These are phyloP conservation scores for Aspergillus saccharolyticus DNA, from an alignment of 495 filamentous ascomycete genomes.

Conservation along the genomic window DNA sequence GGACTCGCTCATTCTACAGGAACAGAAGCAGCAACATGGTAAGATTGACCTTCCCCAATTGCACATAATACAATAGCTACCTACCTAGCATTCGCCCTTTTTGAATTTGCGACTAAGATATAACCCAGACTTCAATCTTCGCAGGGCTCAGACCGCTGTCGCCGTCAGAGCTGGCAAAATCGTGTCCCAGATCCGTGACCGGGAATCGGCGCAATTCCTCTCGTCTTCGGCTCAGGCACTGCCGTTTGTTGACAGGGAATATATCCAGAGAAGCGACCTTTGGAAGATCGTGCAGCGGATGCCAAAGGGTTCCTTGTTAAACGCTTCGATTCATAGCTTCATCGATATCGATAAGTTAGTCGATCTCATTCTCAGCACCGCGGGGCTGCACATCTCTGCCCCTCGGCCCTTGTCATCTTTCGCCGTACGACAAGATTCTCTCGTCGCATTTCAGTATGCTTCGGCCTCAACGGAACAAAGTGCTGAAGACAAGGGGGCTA, in stretches of 20 bases:
- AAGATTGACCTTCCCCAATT: constrained; percentile 15
- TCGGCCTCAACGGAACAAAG: constrained; percentile 17
- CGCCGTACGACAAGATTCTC: constrained; percentile 41
- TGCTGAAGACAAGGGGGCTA: constrained; percentile 22
- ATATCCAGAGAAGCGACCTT: constrained; percentile 74
- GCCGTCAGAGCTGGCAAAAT: constrained; percentile 72
- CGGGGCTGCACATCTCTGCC: constrained; percentile 67
- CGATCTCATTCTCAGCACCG: constrained; percentile 61
- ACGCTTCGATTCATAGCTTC: constrained; percentile 87
- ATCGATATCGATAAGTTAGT: constrained; percentile 78
- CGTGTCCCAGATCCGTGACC: constrained; percentile 67
- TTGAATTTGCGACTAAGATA: too few species aligned
- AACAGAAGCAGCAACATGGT: constrained; percentile 81
- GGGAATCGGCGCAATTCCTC: constrained; percentile 53
- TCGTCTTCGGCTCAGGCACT: constrained; percentile 72
- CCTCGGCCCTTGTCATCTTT: constrained; percentile 45
- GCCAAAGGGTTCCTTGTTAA: constrained; percentile 87
- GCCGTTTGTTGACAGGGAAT: constrained; percentile 77
- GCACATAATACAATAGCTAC: too few species aligned
- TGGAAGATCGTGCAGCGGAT: constrained; percentile 81
- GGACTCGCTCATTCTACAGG: constrained; percentile 70
- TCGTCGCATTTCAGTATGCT: constrained; percentile 50
- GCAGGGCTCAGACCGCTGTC: constrained; percentile 65
- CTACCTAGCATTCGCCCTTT: too few species aligned
- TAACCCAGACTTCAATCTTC: constrained; percentile 32